A percentile compares a stretch with the other conserved stretches of the same genome.
These are phyloP conservation scores for Boletellus sp. DNA, from an alignment of 768 basidiomycete species.

Conservation along the genomic window DNA sequence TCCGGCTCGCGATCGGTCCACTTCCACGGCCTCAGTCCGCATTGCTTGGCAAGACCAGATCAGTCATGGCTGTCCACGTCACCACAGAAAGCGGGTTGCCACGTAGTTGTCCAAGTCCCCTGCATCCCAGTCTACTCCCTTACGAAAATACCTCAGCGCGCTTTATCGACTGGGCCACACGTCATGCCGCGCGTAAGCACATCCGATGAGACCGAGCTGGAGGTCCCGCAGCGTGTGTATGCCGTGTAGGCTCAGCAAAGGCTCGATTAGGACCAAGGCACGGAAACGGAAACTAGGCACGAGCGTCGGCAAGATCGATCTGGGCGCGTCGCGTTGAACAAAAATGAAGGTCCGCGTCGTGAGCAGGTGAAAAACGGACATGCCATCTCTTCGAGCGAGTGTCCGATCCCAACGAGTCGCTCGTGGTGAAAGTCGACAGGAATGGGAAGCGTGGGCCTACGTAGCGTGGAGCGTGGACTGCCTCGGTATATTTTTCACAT, in stretches of 20 bases:
- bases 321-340: conserved; percentile 19
- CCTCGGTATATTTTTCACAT: conserved; percentile 60
- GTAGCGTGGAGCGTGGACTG: conserved; percentile 60
- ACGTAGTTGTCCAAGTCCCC: conserved; percentile 49
- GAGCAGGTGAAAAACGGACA: conserved; percentile 39
- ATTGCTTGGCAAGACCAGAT: conserved; percentile 32
- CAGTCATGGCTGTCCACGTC: background rate
- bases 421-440: conserved; percentile 46
- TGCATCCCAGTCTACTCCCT: conserved; percentile 48
- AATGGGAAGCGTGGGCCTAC: conserved; percentile 34
- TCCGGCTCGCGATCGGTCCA: conserved; percentile 26
- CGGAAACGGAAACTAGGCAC: conserved; percentile 48
- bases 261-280: conserved; percentile 59
- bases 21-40: conserved; percentile 43
- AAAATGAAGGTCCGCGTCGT: background rate
- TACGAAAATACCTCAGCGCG: conserved; percentile 38
- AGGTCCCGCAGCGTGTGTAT: conserved; percentile 40
- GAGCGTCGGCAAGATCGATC: conserved; percentile 52
- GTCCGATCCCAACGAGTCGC: conserved; percentile 61
- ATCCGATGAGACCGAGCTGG: conserved; percentile 41
- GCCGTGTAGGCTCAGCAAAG: conserved; percentile 54
- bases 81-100: conserved; percentile 34
- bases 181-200: conserved; percentile 49
- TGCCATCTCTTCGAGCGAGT: conserved; percentile 63
- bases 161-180: conserved; percentile 47